Evolutionary conservation across 2,329 filamentous ascomycete genomes (phyloP).

Genomic region (Tympanopsis confertula): DNA sequence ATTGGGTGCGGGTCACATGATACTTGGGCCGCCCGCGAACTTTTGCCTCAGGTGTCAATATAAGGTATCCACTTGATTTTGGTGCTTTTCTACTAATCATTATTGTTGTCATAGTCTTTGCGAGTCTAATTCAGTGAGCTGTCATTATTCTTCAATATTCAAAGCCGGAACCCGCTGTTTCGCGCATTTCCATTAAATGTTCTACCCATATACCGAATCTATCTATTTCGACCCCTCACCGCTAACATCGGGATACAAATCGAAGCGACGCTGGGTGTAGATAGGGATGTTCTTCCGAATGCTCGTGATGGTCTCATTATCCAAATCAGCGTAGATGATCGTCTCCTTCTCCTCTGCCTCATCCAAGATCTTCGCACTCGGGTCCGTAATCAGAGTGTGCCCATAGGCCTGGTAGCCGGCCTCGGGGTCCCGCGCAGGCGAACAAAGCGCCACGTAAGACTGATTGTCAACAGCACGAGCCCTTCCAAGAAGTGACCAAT

Average conservation of each 20-base stretch:
- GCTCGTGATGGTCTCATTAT: slow-evolving; percentile 57
- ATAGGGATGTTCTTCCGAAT: slow-evolving; percentile 76
- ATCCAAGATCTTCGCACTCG: slow-evolving; percentile 69
- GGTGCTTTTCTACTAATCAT: too few relatives aligned
- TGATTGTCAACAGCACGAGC: slow-evolving; percentile 88
- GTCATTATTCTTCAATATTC: too few relatives aligned
- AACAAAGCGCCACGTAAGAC: slow-evolving; percentile 84
- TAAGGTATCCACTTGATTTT: too few relatives aligned
- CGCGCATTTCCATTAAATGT: too few relatives aligned
- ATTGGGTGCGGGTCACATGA: slow-evolving; percentile 1
- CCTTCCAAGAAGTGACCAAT: slow-evolving; percentile 77
- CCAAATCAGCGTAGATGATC: slow-evolving; percentile 63
- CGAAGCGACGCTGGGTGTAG: slow-evolving; percentile 74
- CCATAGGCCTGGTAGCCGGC: slow-evolving; percentile 84
- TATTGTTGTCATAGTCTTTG: too few relatives aligned
- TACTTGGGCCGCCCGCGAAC: too few relatives aligned
- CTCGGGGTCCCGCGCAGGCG: slow-evolving; percentile 68
- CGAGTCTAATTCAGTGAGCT: too few relatives aligned
- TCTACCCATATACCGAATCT: too few relatives aligned
- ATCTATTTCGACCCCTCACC: neutral
- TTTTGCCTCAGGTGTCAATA: too few relatives aligned
- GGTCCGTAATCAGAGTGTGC: slow-evolving; percentile 79
- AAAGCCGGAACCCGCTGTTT: too few relatives aligned
- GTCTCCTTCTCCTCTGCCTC: slow-evolving; percentile 71
- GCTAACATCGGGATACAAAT: slow-evolving; percentile 88